Conservation (phyloP, 768 basidiomycete species). For the Boletus sensibilis region DNA sequence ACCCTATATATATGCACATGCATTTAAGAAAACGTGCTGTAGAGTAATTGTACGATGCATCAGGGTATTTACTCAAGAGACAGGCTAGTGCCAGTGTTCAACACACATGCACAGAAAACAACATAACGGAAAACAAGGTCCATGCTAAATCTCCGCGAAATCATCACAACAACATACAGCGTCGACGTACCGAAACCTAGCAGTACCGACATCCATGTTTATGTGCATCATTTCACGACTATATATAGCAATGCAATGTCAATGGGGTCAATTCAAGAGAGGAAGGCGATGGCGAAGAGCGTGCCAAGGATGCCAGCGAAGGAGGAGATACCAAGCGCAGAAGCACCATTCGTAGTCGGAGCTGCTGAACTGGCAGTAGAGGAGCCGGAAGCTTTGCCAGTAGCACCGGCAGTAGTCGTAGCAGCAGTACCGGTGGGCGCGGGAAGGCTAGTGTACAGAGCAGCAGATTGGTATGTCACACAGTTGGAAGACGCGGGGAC, state of each 20-base stretch:
- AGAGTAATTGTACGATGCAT: slow-evolving; percentile 19
- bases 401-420: neutral
- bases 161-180: neutral
- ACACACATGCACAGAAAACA: slow-evolving; percentile 18
- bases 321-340: slow-evolving; percentile 31
- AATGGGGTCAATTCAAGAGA: slow-evolving; percentile 18
- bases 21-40: slow-evolving; percentile 2
- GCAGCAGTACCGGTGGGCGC: neutral
- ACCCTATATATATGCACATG: neutral
- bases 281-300: slow-evolving; percentile 37
- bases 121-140: slow-evolving; percentile 3
- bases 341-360: slow-evolving; percentile 22
- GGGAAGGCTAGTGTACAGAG: slow-evolving; percentile 35
- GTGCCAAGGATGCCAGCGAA: slow-evolving; percentile 36
- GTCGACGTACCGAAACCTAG: neutral
- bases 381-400: slow-evolving; percentile 12
- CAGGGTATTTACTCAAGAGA: slow-evolving; percentile 21
- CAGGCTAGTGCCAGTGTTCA: slow-evolving; percentile 24
- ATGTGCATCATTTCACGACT: slow-evolving; percentile 1
- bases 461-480: slow-evolving; percentile 34
- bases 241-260: neutral
- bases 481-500: slow-evolving; percentile 48
- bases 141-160: slow-evolving; percentile 10
- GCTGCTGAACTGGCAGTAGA: slow-evolving; percentile 14
- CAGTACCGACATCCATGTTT: neutral